Base-by-base conservation (phyloP, 495 filamentous ascomycete genomes). In the Aspergillus bertholletiae region DNA sequence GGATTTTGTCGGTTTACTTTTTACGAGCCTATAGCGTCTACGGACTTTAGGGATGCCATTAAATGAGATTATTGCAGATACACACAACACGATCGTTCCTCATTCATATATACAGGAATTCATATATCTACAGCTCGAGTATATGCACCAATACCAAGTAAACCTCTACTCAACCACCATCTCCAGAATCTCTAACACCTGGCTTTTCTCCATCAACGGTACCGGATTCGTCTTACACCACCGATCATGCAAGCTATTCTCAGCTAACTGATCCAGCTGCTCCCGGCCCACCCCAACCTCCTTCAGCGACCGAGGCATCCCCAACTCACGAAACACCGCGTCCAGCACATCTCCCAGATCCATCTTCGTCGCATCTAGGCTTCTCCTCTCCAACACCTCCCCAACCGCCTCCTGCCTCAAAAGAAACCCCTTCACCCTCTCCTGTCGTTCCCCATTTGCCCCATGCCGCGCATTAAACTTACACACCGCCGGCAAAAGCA, bases 401-500 rank as follows among this genome's bases (percentile, higher is more conserved):
- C 55, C 64, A 0, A 85, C 76, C 0, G 68, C 61, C 0, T 64
- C 51, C 39, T 81, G 73, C n/a, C 65, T 56, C 63, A 79, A 74
- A 18, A 88, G 66, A 26, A 79, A 73, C 0, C 77, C 62, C 23
- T 76, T 64, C 0, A 84, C 73, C 3, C 62, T 65, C 5, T 63
- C 50, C 60, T 87, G 83, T 4, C 74, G 60, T 6, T 69, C 69
- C 7, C 57, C 61, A 50, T 83, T 80, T 22, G 76, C 75, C 23
- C 69, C 73, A 48, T 75, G 62, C 35, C 68, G 57, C 1, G 76
- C 77, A 59, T 87, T 88, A 59, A 71, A 87, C 61, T 80, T 80
- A 64, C 80, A 77, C 5, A 87, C 84, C 6, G 75, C 76, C 5
- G 83, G 83, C 23, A 87, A 67, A 46, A 87, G 71, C 30, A 88